Evolutionary conservation across 2,329 filamentous ascomycete species (phyloP).

Genomic region (Raffaelea ambrosiae): DNA sequence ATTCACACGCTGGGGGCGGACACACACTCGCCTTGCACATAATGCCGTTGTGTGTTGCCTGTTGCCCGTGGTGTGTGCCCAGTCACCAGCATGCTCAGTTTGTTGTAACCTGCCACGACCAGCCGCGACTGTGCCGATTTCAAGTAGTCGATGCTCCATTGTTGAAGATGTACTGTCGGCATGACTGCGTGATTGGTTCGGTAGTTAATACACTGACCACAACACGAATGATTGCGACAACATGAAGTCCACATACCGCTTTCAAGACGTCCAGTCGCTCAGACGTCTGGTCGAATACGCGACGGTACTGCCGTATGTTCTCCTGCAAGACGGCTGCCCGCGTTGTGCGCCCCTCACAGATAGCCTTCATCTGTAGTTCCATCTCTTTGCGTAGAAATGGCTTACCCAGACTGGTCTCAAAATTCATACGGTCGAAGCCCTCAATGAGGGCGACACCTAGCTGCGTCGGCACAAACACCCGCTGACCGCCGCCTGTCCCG

Average conservation of each 20-base stretch:
- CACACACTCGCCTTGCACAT: background rate
- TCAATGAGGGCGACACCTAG: constrained; percentile 86
- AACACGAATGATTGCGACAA: no score
- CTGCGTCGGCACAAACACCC: constrained; percentile 88
- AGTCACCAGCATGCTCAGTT: no score
- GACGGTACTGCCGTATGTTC: constrained; percentile 77
- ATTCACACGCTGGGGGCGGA: background rate
- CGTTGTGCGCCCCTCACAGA: constrained; percentile 78
- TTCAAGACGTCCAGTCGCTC: constrained; percentile 63
- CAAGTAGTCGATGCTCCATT: constrained; percentile 7
- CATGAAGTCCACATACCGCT: constrained; percentile 49
- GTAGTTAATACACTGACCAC: constrained; percentile 2
- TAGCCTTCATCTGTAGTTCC: constrained; percentile 94
- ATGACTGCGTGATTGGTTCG: constrained; percentile 27
- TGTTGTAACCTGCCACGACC: no score
- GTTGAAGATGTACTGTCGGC: constrained; percentile 44
- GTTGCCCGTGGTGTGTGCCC: background rate
- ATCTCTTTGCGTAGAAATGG: constrained; percentile 96
- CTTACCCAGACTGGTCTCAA: constrained; percentile 88
- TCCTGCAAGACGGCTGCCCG: constrained; percentile 69
- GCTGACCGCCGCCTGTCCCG: constrained; percentile 44
- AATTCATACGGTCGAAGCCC: constrained; percentile 89
- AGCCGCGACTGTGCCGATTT: no score
- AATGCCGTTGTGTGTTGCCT: background rate
- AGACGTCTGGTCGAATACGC: constrained; percentile 75